Base-by-base conservation (phyloP, 116 monocot genomes). In the Zostera marina region DNA sequence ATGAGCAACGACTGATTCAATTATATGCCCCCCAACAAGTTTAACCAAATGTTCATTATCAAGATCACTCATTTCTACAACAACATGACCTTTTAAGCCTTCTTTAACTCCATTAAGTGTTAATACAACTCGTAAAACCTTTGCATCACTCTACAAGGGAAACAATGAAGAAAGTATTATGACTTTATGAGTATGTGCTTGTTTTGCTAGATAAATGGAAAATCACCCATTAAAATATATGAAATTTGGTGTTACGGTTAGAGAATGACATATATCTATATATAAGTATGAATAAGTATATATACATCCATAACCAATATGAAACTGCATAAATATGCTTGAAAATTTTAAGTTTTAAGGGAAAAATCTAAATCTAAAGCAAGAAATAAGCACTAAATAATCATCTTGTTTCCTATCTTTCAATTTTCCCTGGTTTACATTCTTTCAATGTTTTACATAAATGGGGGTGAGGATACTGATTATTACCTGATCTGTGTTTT, bases 1-100 rank as follows among this genome's bases (percentile, higher is more conserved):
- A 78, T 86, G 92, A 77, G 92, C 92, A 64, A 92, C 92, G 59
- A 92, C 83, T 15, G 92, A 86, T 76, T 92, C 86, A 69, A 92
- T 86, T 12, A 77, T 75, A 60, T 80, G 80, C 13, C 86, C 92
- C 64, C 92, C 92, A 46, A 92, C 92, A 71, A 92, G 77, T 59
- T 85, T 85, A 39, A 91, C 86, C 68, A 91, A 75, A 69, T 80
- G 91, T 42, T 85, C 91, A 75, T 91, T 91, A 53, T 91, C 91
- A 63, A 91, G 80, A 64, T 91, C 91, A 66, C 91, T 75, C 82
- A 91, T 75, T 49, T 91, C 85, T 32, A 92, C 92, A 15, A 92
- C 92, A 62, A 92, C 80, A 58, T 92, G 92, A 54, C 92, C 86
- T 44, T 71, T 86, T 42, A 92, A 67, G 11, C 83, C 86, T 58